phyloP scores from a whole-genome alignment of 257 asterid genomes.

The Ilex aquifolium region DNA sequence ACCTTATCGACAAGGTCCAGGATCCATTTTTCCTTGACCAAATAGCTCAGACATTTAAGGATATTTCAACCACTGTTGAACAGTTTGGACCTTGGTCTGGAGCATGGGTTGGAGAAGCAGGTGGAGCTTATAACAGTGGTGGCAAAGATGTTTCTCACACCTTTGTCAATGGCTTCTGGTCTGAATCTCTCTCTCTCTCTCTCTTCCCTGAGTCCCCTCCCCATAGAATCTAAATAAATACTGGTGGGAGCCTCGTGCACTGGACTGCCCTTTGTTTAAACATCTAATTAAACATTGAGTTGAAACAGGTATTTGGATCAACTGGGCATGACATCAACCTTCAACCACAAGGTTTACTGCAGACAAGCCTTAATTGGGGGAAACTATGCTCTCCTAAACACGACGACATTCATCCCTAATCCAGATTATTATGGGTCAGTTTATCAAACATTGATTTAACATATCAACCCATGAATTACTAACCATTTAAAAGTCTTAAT shows the following conservation, averaged over 20 bases:
- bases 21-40: constrained; percentile 54
- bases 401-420: constrained; percentile 60
- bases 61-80: constrained; percentile 25
- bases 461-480: background rate
- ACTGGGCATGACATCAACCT: constrained; percentile 74
- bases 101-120: constrained; percentile 90
- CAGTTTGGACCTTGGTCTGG: constrained; percentile 52
- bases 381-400: constrained; percentile 72
- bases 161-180: constrained; percentile 84
- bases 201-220: no score
- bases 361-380: constrained; percentile 86
- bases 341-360: constrained; percentile 75
- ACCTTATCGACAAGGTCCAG: constrained; percentile 51
- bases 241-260: no score
- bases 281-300: background rate
- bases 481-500: no score
- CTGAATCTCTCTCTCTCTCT: background rate
- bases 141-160: constrained; percentile 66
- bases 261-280: no score
- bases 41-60: constrained; percentile 42
- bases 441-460: background rate
- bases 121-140: constrained; percentile 89
- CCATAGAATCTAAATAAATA: no score
- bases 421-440: constrained; percentile 85
- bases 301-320: constrained; percentile 83